A percentile compares a stretch with the other conserved stretches of the same genome.
Evolutionary conservation across 768 basidiomycete genomes (phyloP).

Genomic region (Pleurotus pulmonarius): DNA sequence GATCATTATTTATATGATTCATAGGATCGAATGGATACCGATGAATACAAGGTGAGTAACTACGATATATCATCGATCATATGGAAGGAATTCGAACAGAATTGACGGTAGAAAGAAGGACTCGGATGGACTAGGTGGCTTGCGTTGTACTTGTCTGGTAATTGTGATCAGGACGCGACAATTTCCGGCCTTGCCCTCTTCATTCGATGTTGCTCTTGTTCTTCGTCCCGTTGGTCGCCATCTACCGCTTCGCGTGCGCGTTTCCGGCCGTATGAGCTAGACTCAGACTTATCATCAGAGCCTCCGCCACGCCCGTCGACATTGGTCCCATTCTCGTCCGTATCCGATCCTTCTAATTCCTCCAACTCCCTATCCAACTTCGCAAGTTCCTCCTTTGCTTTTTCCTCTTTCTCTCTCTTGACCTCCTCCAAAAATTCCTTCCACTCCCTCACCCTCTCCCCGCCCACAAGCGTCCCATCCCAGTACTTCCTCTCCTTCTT

Average conservation of each 20-base stretch:
- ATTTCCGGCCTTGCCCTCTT: neutral
- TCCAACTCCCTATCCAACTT: neutral
- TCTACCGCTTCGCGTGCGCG: no score
- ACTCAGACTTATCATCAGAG: neutral
- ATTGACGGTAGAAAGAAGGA: no score
- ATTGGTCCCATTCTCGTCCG: neutral
- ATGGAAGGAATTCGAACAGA: no score
- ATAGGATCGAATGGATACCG: no score
- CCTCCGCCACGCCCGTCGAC: neutral
- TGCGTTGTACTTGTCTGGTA: no score
- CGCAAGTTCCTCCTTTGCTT: neutral
- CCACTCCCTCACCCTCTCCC: neutral
- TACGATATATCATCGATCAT: no score
- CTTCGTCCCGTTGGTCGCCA: no score
- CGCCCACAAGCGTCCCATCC: constrained; percentile 21
- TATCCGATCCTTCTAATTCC: neutral
- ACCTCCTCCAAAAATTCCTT: neutral
- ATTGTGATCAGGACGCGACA: no score
- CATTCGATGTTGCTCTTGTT: neutral
- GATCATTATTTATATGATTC: no score
- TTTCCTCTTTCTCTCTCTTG: neutral
- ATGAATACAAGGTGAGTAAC: no score
- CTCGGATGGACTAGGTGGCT: no score
- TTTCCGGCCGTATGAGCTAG: no score
- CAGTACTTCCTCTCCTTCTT: constrained; percentile 20